These are phyloP conservation scores for Lentinula guzmanii DNA, from an alignment of 768 basidiomycete genomes.

Conservation along the genomic window DNA sequence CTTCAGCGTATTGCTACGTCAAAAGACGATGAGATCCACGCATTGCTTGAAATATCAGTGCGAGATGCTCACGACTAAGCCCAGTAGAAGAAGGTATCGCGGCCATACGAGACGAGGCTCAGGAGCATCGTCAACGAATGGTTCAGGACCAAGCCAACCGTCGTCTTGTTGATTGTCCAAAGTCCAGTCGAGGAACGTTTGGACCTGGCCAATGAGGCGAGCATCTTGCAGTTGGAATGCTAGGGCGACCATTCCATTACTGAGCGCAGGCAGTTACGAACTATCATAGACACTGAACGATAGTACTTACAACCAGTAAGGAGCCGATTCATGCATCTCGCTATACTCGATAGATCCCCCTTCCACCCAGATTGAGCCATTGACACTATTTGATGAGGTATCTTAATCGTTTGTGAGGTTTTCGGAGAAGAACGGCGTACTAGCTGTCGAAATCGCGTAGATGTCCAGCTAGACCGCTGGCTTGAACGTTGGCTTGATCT, in stretches of 20 bases:
- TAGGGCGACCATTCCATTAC: constrained; percentile 35
- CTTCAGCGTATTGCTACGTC: constrained; percentile 36
- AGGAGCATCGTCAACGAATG: constrained; percentile 27
- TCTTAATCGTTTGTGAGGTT: not conserved
- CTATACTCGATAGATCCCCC: constrained; percentile 37
- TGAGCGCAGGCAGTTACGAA: constrained; percentile 8
- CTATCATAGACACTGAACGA: not conserved
- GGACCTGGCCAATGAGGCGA: constrained; percentile 31
- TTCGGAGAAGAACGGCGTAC: constrained; percentile 15
- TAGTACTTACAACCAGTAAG: constrained; percentile 36
- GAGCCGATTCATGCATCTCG: constrained; percentile 36
- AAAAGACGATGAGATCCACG: not conserved
- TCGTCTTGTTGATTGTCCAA: constrained; percentile 28
- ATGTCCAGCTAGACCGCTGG: constrained; percentile 34
- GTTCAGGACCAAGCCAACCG: constrained; percentile 38
- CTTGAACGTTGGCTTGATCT: constrained; percentile 34
- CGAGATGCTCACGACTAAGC: constrained; percentile 24
- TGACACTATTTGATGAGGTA: constrained; percentile 20
- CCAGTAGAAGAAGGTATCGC: constrained; percentile 32
- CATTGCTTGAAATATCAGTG: not conserved
- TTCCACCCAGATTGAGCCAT: constrained; percentile 37
- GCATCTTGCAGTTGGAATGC: constrained; percentile 33
- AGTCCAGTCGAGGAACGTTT: constrained; percentile 32
- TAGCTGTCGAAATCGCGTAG: constrained; percentile 34
- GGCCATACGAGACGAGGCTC: constrained; percentile 35